Base-by-base conservation (phyloP, 2,329 filamentous ascomycete genomes). In the Coniochaeta ligniaria region DNA sequence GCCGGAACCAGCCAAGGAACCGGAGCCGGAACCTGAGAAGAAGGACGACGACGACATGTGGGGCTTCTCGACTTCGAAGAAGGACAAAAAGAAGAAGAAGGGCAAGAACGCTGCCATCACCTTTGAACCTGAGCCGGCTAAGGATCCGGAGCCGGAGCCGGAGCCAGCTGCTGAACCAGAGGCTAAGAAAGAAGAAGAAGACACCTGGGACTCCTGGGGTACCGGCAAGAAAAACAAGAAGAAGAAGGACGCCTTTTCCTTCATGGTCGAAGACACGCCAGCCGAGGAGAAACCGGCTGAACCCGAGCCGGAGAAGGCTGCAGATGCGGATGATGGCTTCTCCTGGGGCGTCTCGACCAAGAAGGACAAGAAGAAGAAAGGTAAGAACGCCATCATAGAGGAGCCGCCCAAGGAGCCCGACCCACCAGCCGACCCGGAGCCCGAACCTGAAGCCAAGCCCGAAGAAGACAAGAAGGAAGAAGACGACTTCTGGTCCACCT, bases 391-490 rank as follows among this genome's bases (percentile, higher is more conserved):
- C 43, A 17, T 47, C 8, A 47, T 47, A 3, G 63, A 28, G 20
- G 63, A 61, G 14, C 47, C 43, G 20, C 47, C 47, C 12, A 52
- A 52, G 2, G 61, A 62, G 35, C 70, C 74, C 59, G 75, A 76
- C 62, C 73, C 74, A 54, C 74, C 78, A 60, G 69, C 71, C 22
- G 72, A 74, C 43, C 76, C 79, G 63, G 77, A 79, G 60, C 74
- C 76, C 16, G 73, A 79, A 61, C 74, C 76, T 16, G 73, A 57
- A 9, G 20, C 55, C 31, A 35, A 55, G 60, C 56, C 60, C 11
- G 60, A 58, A 6, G 56, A 43, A 11, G 70, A 22, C 70, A 72
- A 61, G 54, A 45, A 63, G 64, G 59, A 43, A 20, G 66, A 66
- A 26, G 68, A 70, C 43, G 67, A 71, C 60, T 68, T 69, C 43